A percentile compares a stretch with the other conserved stretches of the same genome.
These are phyloP conservation scores for Fusarium oxysporum DNA, from an alignment of 2,329 filamentous ascomycete genomes.

Conservation along the genomic window DNA sequence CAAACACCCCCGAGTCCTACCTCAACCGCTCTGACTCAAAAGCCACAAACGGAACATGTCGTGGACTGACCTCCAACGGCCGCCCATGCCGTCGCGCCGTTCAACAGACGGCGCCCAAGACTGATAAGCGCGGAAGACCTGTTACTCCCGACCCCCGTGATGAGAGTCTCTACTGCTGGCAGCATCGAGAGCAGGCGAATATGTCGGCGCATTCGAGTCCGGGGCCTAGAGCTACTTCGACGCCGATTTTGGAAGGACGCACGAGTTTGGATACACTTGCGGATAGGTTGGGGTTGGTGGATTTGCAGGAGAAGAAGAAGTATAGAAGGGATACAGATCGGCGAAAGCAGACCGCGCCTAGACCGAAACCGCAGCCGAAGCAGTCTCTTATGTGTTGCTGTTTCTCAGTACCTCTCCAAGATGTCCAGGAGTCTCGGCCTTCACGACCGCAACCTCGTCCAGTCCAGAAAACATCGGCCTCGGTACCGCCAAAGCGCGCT, in stretches of 20 bases:
- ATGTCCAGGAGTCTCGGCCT: slow-evolving; percentile 54
- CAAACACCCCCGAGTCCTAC: slow-evolving; percentile 80
- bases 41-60: slow-evolving; percentile 85
- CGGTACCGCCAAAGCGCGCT: slow-evolving; percentile 31
- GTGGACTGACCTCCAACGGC: slow-evolving; percentile 86
- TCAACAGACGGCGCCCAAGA: slow-evolving; percentile 49
- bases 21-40: slow-evolving; percentile 86
- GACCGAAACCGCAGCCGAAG: slow-evolving; percentile 29
- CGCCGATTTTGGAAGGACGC: slow-evolving; percentile 70
- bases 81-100: slow-evolving; percentile 83
- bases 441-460: slow-evolving; percentile 61
- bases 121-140: slow-evolving; percentile 38
- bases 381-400: slow-evolving; percentile 60
- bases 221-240: slow-evolving; percentile 55
- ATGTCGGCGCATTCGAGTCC: slow-evolving; percentile 59
- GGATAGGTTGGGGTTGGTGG: slow-evolving; percentile 80
- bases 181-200: slow-evolving; percentile 89
- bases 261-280: slow-evolving; percentile 90
- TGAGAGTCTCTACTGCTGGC: slow-evolving; percentile 86
- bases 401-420: slow-evolving; percentile 62
- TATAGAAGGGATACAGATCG: slow-evolving; percentile 43
- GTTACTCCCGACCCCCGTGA: slow-evolving; percentile 62
- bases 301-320: slow-evolving; percentile 63
- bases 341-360: slow-evolving; percentile 24
- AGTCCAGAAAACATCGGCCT: slow-evolving; percentile 52